Percentiles rank a stretch among this genome's conserved stretches.
Conservation (phyloP, 208 protist species). For the Trypanosoma congolense region DNA sequence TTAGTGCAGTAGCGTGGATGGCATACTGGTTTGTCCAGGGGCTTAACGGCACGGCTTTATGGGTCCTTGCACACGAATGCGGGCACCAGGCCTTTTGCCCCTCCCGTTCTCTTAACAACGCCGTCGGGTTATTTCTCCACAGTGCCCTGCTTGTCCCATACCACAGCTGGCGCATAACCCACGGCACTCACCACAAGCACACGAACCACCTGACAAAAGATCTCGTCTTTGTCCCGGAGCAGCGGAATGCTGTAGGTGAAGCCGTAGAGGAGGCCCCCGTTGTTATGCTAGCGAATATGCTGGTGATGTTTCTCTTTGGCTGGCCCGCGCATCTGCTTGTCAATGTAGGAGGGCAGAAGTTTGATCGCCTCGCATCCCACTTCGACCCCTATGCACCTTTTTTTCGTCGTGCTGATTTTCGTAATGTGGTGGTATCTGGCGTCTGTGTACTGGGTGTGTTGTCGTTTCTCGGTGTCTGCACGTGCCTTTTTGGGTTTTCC, state of each 20-base stretch:
- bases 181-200: conserved; percentile 92
- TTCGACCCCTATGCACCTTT: conserved; percentile 80
- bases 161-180: conserved; percentile 90
- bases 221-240: conserved; percentile 77
- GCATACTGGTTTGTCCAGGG: conserved; percentile 85
- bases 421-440: conserved; percentile 70
- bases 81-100: conserved; percentile 91
- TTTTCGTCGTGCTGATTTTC: conserved; percentile 67
- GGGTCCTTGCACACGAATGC: conserved; percentile 94
- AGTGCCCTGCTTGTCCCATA: conserved; percentile 88
- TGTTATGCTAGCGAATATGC: conserved; percentile 35
- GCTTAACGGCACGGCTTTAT: conserved; percentile 81
- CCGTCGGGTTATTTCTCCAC: conserved; percentile 87
- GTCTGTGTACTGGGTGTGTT: conserved; percentile 59
- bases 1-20: conserved; percentile 49
- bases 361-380: conserved; percentile 69
- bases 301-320: conserved; percentile 79
- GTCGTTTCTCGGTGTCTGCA: conserved; percentile 29
- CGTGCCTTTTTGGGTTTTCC: conserved; percentile 47
- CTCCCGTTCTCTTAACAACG: conserved; percentile 72
- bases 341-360: conserved; percentile 74
- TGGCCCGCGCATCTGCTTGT: conserved; percentile 87
- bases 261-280: conserved; percentile 70
- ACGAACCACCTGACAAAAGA: conserved; percentile 92
- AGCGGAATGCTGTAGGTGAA: conserved; percentile 53